Conservation (phyloP, 2,329 filamentous ascomycete genomes). For the Daldinia eschscholtzii region DNA sequence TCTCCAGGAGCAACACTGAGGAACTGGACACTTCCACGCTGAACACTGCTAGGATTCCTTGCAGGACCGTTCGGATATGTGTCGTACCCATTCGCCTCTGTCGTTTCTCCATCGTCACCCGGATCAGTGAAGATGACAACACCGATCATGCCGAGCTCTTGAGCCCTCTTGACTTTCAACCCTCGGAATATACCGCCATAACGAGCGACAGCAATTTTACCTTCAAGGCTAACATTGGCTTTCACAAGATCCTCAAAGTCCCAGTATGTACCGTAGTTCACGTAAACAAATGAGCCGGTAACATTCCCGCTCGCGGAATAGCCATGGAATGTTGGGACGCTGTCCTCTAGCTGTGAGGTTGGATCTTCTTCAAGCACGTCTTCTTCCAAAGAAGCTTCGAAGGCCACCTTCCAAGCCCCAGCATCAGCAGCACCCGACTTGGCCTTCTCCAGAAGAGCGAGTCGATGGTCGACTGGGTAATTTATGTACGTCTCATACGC, state of each 20-base stretch:
- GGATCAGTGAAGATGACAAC: slow-evolving; percentile 88
- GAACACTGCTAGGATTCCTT: slow-evolving; percentile 87
- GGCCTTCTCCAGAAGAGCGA: slow-evolving; percentile 72
- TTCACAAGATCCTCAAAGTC: slow-evolving; percentile 86
- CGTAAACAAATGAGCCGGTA: slow-evolving; percentile 86
- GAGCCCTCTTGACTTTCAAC: slow-evolving; percentile 91
- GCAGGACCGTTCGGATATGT: slow-evolving; percentile 89
- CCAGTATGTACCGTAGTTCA: slow-evolving; percentile 88
- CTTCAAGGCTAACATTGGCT: slow-evolving; percentile 80
- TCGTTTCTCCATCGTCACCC: slow-evolving; percentile 86
- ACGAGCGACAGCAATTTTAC: slow-evolving; percentile 88
- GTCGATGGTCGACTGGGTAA: slow-evolving; percentile 77
- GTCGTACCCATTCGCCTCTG: slow-evolving; percentile 82
- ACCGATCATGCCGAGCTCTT: slow-evolving; percentile 91
- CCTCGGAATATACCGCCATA: slow-evolving; percentile 91
- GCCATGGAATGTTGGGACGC: slow-evolving; percentile 92
- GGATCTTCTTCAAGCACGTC: slow-evolving; percentile 86
- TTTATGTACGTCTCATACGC: slow-evolving; percentile 84
- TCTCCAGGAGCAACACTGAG: slow-evolving; percentile 78
- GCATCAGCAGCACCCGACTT: slow-evolving; percentile 53
- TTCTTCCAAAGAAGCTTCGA: slow-evolving; percentile 84
- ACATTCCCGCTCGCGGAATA: slow-evolving; percentile 95
- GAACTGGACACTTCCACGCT: slow-evolving; percentile 88
- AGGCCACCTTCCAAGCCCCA: slow-evolving; percentile 71
- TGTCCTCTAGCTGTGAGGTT: slow-evolving; percentile 77